Conservation (phyloP, 306 rosid genomes). For the Cucumis hystrix region DNA sequence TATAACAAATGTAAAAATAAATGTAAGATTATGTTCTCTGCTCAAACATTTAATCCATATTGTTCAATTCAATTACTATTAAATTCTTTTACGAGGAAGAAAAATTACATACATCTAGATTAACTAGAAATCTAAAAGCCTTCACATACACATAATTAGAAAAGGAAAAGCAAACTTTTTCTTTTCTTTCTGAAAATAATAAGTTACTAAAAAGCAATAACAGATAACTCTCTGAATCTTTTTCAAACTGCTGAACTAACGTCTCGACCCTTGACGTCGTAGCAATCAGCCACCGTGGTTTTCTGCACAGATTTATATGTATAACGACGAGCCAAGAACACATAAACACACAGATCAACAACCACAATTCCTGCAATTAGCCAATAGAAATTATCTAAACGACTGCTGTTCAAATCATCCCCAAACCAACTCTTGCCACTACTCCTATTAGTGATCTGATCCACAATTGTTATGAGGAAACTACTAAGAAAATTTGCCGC, state of each 20-base stretch:
- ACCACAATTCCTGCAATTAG: not conserved
- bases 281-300: not conserved
- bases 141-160: not conserved
- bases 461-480: conserved; percentile 3
- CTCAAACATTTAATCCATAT: too few relatives aligned
- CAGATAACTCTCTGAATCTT: too few relatives aligned
- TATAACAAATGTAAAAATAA: not conserved
- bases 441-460: not conserved
- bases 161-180: not conserved
- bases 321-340: not conserved
- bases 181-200: not conserved
- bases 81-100: not conserved
- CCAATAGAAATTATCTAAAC: conserved; percentile 8
- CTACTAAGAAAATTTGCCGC: conserved; percentile 4
- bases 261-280: not conserved
- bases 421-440: conserved; percentile 10
- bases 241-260: not conserved
- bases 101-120: not conserved
- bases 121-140: not conserved
- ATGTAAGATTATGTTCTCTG: not conserved
- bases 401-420: conserved; percentile 8
- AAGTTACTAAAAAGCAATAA: not conserved
- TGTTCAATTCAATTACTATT: not conserved
- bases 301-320: not conserved
- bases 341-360: conserved; percentile 1